A percentile compares a stretch with the other conserved stretches of the same genome.
Conservation (phyloP, 345 rosid genomes). For the Gossypioides kirkii region DNA sequence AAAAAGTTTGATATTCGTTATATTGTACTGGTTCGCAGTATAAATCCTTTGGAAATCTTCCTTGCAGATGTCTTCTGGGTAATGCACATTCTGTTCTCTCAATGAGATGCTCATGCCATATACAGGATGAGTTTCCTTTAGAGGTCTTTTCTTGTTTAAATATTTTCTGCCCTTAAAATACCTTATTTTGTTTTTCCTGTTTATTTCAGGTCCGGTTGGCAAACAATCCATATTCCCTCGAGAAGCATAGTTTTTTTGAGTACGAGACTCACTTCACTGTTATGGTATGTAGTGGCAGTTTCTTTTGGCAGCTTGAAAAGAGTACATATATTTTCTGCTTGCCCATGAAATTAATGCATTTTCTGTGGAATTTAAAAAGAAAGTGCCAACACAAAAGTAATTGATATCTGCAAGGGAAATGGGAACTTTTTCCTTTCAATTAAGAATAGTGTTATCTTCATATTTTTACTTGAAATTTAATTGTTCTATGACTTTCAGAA, state of each 20-base stretch:
- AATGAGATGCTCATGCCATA: background rate
- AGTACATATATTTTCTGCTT: background rate
- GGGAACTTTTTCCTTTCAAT: background rate
- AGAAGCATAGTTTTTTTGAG: constrained; percentile 71
- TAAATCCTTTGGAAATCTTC: constrained; percentile 73
- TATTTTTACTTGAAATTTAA: constrained; percentile 1
- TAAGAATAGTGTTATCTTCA: background rate
- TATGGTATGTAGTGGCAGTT: constrained; percentile 53
- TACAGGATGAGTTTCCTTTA: background rate
- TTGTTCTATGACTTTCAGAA: constrained; percentile 49
- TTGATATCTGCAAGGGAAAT: background rate
- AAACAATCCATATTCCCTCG: constrained; percentile 75
- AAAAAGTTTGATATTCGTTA: constrained; percentile 88
- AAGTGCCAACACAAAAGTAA: background rate
- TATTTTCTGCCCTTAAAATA: background rate
- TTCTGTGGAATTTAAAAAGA: background rate
- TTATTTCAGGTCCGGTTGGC: constrained; percentile 79
- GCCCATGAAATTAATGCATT: background rate
- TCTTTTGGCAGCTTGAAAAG: constrained; percentile 5
- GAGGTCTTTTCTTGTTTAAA: background rate
- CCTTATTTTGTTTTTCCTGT: background rate
- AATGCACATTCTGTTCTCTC: constrained; percentile 18
- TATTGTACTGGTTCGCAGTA: constrained; percentile 62
- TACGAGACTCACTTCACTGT: constrained; percentile 98
- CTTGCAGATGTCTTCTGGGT: constrained; percentile 91